phyloP scores from a whole-genome alignment of 495 filamentous ascomycete species.

The Chaetomium tenue region DNA sequence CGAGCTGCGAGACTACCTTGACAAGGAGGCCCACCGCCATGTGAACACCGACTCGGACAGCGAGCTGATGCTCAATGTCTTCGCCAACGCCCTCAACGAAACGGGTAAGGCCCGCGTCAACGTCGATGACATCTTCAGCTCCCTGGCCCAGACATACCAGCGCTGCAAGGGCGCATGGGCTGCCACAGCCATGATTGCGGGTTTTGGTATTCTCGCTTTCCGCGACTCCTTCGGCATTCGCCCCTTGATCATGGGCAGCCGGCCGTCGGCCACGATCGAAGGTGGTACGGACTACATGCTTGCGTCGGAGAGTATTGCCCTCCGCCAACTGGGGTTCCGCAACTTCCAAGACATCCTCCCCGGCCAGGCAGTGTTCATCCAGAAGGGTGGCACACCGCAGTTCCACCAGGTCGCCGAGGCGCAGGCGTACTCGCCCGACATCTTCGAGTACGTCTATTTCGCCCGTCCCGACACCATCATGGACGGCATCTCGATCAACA shows the following conservation, averaged over 20 bases:
- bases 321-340: constrained; percentile 81
- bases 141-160: constrained; percentile 70
- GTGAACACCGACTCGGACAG: constrained; percentile 97
- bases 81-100: constrained; percentile 89
- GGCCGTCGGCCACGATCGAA: constrained; percentile 58
- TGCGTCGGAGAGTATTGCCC: constrained; percentile 91
- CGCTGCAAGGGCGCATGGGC: constrained; percentile 78
- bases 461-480: constrained; percentile 87
- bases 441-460: constrained; percentile 89
- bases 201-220: constrained; percentile 89
- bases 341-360: constrained; percentile 82
- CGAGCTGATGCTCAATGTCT: constrained; percentile 93
- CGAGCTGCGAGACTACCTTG: constrained; percentile 73
- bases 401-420: constrained; percentile 73
- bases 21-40: constrained; percentile 86
- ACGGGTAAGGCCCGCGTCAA: constrained; percentile 97
- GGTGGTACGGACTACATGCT: constrained; percentile 90
- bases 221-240: constrained; percentile 84
- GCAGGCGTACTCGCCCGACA: constrained; percentile 81
- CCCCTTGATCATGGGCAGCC: constrained; percentile 78
- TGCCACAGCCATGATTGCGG: constrained; percentile 82
- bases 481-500: constrained; percentile 89
- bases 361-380: constrained; percentile 90
- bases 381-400: constrained; percentile 73
- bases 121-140: constrained; percentile 81